Conservation (phyloP, 805 yeast species). For the Myxozyma kluyveri region DNA sequence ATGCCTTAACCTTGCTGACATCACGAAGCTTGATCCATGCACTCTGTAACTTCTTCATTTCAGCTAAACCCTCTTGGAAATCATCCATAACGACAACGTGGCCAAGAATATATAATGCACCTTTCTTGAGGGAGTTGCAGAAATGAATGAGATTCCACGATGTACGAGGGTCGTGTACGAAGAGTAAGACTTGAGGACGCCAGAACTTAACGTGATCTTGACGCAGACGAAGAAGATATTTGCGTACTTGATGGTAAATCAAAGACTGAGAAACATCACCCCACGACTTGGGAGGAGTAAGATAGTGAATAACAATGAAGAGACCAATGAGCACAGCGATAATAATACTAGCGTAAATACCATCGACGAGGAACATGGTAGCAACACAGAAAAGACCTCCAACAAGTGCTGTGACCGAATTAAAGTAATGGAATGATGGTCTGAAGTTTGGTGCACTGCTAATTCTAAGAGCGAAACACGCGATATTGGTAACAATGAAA, state of each 20-base stretch:
- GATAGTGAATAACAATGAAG: slow-evolving; percentile 78
- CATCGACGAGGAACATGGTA: slow-evolving; percentile 95
- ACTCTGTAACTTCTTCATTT: slow-evolving; percentile 64
- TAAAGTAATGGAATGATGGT: slow-evolving; percentile 89
- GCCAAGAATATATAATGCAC: slow-evolving; percentile 88
- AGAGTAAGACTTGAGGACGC: slow-evolving; percentile 89
- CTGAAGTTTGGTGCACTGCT: slow-evolving; percentile 98
- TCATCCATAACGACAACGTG: slow-evolving; percentile 73
- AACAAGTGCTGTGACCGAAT: slow-evolving; percentile 70
- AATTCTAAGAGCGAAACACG: slow-evolving; percentile 81
- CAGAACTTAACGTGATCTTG: slow-evolving; percentile 96
- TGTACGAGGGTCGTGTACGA: slow-evolving; percentile 89
- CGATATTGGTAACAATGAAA: slow-evolving; percentile 87
- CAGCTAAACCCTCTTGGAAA: slow-evolving; percentile 64
- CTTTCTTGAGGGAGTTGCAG: slow-evolving; percentile 92
- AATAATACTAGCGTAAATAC: slow-evolving; percentile 76
- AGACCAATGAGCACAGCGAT: slow-evolving; percentile 62
- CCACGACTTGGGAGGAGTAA: slow-evolving; percentile 94
- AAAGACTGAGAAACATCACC: slow-evolving; percentile 96
- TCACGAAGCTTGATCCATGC: slow-evolving; percentile 88
- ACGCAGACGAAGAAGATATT: slow-evolving; percentile 74
- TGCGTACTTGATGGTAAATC: slow-evolving; percentile 94
- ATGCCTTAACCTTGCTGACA: slow-evolving; percentile 75
- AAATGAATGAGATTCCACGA: slow-evolving; percentile 89
- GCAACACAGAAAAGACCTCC: slow-evolving; percentile 69